Base-by-base conservation (phyloP, 352 stramenopile genomes). In the Phytophthora pinifolia region DNA sequence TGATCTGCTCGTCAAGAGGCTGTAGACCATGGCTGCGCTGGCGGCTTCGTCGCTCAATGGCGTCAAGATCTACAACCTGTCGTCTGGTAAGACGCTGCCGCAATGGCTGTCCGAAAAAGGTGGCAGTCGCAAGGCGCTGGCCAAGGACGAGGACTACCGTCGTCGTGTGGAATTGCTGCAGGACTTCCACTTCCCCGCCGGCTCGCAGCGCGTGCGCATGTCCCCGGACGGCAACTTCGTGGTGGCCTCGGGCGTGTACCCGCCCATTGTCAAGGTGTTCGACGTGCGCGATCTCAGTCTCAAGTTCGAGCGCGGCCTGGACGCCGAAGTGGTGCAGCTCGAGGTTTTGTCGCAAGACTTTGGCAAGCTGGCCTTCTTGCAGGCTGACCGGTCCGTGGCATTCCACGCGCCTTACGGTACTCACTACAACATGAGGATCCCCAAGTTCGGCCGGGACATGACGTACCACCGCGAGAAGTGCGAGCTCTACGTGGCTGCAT, bases 371-470 rank as follows among this genome's bases (percentile, higher is more conserved):
- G 97, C 83, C 15, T 97, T 99, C 54, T 65, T 99, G 15, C 87
- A 97, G 47, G 86, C 91, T 12, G 97, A 99, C 71, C 87, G 97
- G 15, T 98, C 89, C 29, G 81, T 99, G 43, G 80, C 80, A 10
- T 99, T 99, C 68, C 98, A 99, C 69, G 97, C 98, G 30, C 92
- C 96, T 1, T 99, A 99, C 72, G 98, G 98, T 20, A 88, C 72
- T 9, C 97, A 99, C 70, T 97, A 98, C 68, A 89, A 74, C 36
- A 72, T 99, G 60, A 73, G 97, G 46, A 96, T 99, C 53, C 97
- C 98, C 22, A 98, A 97, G 30, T 98, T 99, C 75, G 97, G 97
- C 5, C 82, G 98, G 37, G 89, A 96, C 39, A 98, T 99, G 89
- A 91, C 83, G 22, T 99, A 99, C 76, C 92, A 99, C 65, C 79